These are phyloP conservation scores for Candida tropicalis DNA, from an alignment of 1,139 yeast species.

Conservation along the genomic window DNA sequence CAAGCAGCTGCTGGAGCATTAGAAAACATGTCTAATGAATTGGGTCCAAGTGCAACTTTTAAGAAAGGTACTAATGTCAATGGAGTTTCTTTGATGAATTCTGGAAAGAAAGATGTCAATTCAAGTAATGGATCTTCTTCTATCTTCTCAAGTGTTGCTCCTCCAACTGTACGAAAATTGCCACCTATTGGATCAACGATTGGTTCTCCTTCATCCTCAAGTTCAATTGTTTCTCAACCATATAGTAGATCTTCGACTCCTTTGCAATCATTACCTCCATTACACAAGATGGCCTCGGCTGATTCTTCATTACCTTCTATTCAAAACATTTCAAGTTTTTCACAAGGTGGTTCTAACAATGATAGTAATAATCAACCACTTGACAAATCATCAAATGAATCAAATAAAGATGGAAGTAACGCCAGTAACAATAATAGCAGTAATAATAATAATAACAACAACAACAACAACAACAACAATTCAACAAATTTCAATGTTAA, in stretches of 20 bases:
- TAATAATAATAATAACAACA: conserved; percentile 19
- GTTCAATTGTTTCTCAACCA: conserved; percentile 1
- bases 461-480: conserved; percentile 17
- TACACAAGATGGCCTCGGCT: conserved; percentile 25
- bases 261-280: conserved; percentile 34
- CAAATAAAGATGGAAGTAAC: conserved; percentile 8
- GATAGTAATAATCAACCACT: conserved; percentile 9
- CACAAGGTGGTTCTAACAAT: conserved; percentile 5
- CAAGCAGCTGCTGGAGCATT: conserved; percentile 63
- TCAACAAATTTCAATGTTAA: conserved; percentile 15
- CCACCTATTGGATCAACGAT: conserved; percentile 25
- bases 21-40: conserved; percentile 54
- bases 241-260: conserved; percentile 15
- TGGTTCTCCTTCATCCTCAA: conserved; percentile 17
- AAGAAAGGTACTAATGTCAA: conserved; percentile 19
- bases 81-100: conserved; percentile 36
- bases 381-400: conserved; percentile 9
- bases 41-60: conserved; percentile 50
- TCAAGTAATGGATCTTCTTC: conserved; percentile 11
- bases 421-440: conserved; percentile 17
- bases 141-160: conserved; percentile 17
- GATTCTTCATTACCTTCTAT: conserved; percentile 13
- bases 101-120: conserved; percentile 5
- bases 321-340: conserved; percentile 8
- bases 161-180: conserved; percentile 18